Evolutionary conservation across 495 filamentous ascomycete species (phyloP).

Genomic region (Penicillium argentinense): DNA sequence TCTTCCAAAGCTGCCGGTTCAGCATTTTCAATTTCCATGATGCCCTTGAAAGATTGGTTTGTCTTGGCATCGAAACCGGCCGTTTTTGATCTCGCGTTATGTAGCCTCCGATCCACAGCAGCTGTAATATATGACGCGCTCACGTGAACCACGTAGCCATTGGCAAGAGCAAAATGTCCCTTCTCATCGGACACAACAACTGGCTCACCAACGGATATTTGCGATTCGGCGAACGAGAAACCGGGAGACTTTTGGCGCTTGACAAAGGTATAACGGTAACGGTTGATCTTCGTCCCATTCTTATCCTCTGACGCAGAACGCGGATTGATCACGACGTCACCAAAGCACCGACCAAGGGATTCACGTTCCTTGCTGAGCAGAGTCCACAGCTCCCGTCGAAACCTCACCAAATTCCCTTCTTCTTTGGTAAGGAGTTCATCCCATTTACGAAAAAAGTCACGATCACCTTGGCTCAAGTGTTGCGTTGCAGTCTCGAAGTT

Average conservation of each 20-base stretch:
- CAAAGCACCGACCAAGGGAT: constrained; percentile 76
- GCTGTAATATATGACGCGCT: constrained; percentile 74
- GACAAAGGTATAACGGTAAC: constrained; percentile 78
- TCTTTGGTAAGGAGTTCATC: constrained; percentile 91
- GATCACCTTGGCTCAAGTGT: constrained; percentile 70
- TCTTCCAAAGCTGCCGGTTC: constrained; percentile 42
- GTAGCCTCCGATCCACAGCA: constrained; percentile 82
- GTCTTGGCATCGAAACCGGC: constrained; percentile 68
- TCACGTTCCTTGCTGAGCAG: constrained; percentile 89
- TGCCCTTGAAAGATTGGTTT: constrained; percentile 86
- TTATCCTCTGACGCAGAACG: constrained; percentile 67
- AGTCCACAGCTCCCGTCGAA: constrained; percentile 90
- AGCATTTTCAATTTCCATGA: constrained; percentile 78
- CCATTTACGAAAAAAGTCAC: constrained; percentile 90
- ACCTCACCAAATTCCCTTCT: constrained; percentile 80
- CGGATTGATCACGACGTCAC: constrained; percentile 73
- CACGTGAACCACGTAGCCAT: constrained; percentile 82
- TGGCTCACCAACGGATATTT: constrained; percentile 85
- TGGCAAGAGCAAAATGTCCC: constrained; percentile 90
- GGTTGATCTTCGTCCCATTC: constrained; percentile 78
- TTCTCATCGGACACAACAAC: constrained; percentile 95
- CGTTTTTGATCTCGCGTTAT: constrained; percentile 75
- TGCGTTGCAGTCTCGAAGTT: constrained; percentile 74
- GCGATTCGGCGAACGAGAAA: constrained; percentile 87
- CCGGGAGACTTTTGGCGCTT: constrained; percentile 57